A percentile compares a stretch with the other conserved stretches of the same genome.
Conservation (phyloP, 108 stramenopile species). For the Pseudonitzschia multistriata region DNA sequence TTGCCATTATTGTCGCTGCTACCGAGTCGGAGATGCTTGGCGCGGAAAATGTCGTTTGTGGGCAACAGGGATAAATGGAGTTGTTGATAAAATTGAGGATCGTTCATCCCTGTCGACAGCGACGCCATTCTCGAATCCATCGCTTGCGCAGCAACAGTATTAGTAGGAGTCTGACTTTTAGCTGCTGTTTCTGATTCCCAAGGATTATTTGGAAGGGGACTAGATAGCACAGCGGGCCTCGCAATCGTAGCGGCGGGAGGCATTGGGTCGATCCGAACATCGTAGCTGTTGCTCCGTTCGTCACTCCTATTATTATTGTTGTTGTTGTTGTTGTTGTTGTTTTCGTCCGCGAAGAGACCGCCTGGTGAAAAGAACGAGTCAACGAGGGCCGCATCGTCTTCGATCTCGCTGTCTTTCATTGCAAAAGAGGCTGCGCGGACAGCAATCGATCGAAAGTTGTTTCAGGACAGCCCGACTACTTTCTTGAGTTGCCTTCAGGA, state of each 20-base stretch:
- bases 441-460: not conserved
- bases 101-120: not conserved
- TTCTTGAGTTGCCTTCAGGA: not conserved
- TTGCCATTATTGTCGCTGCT: conserved; percentile 2
- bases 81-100: not conserved
- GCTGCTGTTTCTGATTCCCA: conserved; percentile 11
- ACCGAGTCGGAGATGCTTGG: not conserved
- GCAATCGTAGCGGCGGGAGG: not conserved
- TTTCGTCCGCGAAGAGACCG: conserved; percentile 48
- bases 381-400: conserved; percentile 43
- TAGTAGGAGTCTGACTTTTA: no score
- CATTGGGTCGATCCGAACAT: not conserved
- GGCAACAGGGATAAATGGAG: not conserved
- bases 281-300: not conserved
- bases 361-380: conserved; percentile 55
- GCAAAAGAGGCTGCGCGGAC: not conserved
- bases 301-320: not conserved
- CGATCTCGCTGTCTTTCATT: conserved; percentile 5
- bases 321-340: conserved; percentile 9
- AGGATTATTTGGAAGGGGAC: conserved; percentile 25
- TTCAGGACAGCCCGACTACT: not conserved
- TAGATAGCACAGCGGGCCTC: not conserved
- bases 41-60: not conserved
- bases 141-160: not conserved
- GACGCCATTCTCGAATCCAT: not conserved